Evolutionary conservation across 495 filamentous ascomycete species (phyloP).

Genomic region (Poronia punctata): DNA sequence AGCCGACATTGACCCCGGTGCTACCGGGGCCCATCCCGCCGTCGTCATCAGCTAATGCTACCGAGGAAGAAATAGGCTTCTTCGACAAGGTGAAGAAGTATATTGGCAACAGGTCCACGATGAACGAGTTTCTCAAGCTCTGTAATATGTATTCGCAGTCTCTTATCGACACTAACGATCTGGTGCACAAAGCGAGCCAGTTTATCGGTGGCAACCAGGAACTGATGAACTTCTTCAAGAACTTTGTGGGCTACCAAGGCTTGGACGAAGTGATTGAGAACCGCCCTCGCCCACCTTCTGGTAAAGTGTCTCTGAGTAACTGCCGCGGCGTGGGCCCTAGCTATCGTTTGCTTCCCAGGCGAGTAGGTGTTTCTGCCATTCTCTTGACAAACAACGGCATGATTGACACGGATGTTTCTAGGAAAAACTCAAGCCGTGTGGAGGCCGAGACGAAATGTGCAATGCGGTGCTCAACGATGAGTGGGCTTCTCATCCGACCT

Average conservation of each 20-base stretch:
- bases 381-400: constrained; percentile 5
- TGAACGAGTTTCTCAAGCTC: constrained; percentile 91
- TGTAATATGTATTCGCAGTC: constrained; percentile 91
- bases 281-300: constrained; percentile 60
- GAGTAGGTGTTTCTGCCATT: constrained; percentile 37
- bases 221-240: constrained; percentile 76
- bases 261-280: constrained; percentile 74
- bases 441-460: constrained; percentile 90
- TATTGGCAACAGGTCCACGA: constrained; percentile 82
- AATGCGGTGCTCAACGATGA: constrained; percentile 88
- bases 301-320: constrained; percentile 79
- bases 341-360: constrained; percentile 84
- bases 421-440: constrained; percentile 81
- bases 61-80: constrained; percentile 75
- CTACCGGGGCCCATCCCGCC: constrained; percentile 81
- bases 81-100: constrained; percentile 97
- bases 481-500: constrained; percentile 98
- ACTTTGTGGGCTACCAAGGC: constrained; percentile 65
- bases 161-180: constrained; percentile 71
- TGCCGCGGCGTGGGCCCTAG: constrained; percentile 91
- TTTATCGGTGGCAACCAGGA: constrained; percentile 88
- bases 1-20: constrained; percentile 78
- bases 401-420: constrained; percentile 12
- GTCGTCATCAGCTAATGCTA: constrained; percentile 53
- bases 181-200: constrained; percentile 71